These are phyloP conservation scores for Ilex paraguariensis DNA, from an alignment of 305 asterid species.

Conservation along the genomic window DNA sequence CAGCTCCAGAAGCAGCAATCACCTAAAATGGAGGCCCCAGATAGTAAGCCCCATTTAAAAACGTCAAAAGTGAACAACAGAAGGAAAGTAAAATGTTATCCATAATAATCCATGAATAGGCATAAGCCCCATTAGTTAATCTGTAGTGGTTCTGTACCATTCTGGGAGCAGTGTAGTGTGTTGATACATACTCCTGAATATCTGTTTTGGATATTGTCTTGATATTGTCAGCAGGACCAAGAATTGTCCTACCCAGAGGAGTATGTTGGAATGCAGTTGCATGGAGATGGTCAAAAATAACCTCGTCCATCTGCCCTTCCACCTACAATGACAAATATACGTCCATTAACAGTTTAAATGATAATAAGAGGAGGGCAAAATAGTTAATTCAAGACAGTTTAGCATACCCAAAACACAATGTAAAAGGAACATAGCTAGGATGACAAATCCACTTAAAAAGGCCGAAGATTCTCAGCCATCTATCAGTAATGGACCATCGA, in stretches of 20 bases:
- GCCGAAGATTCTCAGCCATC: no score
- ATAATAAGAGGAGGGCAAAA: no score
- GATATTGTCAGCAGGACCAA: slow-evolving; percentile 82
- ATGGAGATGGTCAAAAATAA: slow-evolving; percentile 84
- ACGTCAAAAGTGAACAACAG: background rate
- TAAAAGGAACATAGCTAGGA: no score
- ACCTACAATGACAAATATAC: slow-evolving; percentile 37
- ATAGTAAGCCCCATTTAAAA: no score
- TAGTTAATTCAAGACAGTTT: no score
- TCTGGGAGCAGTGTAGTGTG: slow-evolving; percentile 80
- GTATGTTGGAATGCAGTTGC: slow-evolving; percentile 92
- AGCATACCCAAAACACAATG: no score
- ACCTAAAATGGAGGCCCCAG: slow-evolving; percentile 39
- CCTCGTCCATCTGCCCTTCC: slow-evolving; percentile 81
- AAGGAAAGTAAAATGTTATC: background rate
- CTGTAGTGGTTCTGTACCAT: slow-evolving; percentile 33
- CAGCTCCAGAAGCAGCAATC: slow-evolving; percentile 71
- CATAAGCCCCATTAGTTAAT: slow-evolving; percentile 5
- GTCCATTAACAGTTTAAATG: background rate
- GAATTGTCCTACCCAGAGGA: slow-evolving; percentile 83
- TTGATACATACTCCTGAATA: slow-evolving; percentile 53
- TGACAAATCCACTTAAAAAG: no score
- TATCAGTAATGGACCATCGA: no score
- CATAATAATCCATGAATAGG: slow-evolving; percentile 7
- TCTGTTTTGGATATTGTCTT: slow-evolving; percentile 46